Conservation (phyloP, 2,329 filamentous ascomycete genomes). For the Leptographium radiaticola region DNA sequence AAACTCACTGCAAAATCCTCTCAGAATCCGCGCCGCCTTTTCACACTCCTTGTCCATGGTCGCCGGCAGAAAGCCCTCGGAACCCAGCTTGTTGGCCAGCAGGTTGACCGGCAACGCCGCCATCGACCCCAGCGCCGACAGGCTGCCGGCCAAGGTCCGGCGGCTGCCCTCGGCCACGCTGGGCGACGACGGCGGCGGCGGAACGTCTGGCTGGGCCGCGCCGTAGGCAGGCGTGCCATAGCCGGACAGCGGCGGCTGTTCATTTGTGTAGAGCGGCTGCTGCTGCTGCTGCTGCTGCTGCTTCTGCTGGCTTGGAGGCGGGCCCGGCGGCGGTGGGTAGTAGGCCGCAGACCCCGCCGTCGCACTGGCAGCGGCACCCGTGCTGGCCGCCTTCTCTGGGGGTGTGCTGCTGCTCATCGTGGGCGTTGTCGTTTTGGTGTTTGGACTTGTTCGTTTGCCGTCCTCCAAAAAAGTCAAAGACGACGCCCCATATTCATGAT, state of each 20-base stretch:
- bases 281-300: slow-evolving; percentile 14
- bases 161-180: slow-evolving; percentile 6
- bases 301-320: slow-evolving; percentile 6
- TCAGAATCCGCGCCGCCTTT: slow-evolving; percentile 74
- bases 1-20: slow-evolving; percentile 70
- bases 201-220: slow-evolving; percentile 1
- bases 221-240: slow-evolving; percentile 14
- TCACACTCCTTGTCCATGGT: slow-evolving; percentile 81
- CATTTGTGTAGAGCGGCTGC: too few relatives aligned
- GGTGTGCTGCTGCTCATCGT: not conserved
- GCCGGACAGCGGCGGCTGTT: too few relatives aligned
- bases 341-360: slow-evolving; percentile 11
- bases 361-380: not conserved
- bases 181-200: not conserved
- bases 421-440: not conserved
- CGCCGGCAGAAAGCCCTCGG: slow-evolving; percentile 75
- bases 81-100: slow-evolving; percentile 69
- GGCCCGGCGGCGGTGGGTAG: not conserved
- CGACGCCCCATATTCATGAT: too few relatives aligned
- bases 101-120: slow-evolving; percentile 65
- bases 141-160: slow-evolving; percentile 14
- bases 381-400: not conserved
- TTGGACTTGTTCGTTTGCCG: too few relatives aligned
- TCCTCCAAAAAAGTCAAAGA: too few relatives aligned
- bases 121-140: slow-evolving; percentile 25